Conservation (phyloP, 768 basidiomycete genomes). For the Amanita fuliginea region DNA sequence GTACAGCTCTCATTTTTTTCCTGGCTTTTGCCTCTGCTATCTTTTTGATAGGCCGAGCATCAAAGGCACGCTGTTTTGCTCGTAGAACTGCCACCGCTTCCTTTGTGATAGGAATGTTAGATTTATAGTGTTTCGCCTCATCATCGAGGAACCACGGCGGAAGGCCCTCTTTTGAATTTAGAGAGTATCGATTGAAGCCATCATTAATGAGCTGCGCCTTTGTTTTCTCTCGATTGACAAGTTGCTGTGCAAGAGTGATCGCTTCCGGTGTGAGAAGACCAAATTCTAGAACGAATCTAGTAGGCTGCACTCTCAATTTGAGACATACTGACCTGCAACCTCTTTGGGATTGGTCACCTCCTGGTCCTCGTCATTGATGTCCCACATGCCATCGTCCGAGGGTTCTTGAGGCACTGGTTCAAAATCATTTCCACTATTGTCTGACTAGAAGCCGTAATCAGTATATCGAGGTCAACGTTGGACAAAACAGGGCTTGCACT, state of each 20-base stretch:
- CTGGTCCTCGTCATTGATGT: conserved; percentile 66
- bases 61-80: conserved; percentile 85
- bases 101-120: conserved; percentile 94
- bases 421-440: conserved; percentile 40
- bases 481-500: background rate
- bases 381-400: conserved; percentile 59
- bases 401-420: conserved; percentile 63
- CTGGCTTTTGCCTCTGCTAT: conserved; percentile 96
- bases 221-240: conserved; percentile 86
- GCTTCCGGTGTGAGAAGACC: conserved; percentile 85
- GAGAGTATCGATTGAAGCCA: conserved; percentile 90
- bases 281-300: conserved; percentile 37
- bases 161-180: conserved; percentile 84
- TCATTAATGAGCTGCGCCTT: conserved; percentile 86
- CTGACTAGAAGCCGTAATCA: background rate
- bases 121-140: conserved; percentile 84
- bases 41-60: conserved; percentile 98
- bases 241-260: conserved; percentile 79
- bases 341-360: conserved; percentile 55
- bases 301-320: background rate
- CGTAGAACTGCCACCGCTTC: conserved; percentile 82
- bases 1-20: conserved; percentile 85
- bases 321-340: conserved; percentile 46
- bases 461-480: background rate
- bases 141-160: conserved; percentile 98